phyloP scores from a whole-genome alignment of 371 early-diverging fungal species.

The Chytridium lagenaria region DNA sequence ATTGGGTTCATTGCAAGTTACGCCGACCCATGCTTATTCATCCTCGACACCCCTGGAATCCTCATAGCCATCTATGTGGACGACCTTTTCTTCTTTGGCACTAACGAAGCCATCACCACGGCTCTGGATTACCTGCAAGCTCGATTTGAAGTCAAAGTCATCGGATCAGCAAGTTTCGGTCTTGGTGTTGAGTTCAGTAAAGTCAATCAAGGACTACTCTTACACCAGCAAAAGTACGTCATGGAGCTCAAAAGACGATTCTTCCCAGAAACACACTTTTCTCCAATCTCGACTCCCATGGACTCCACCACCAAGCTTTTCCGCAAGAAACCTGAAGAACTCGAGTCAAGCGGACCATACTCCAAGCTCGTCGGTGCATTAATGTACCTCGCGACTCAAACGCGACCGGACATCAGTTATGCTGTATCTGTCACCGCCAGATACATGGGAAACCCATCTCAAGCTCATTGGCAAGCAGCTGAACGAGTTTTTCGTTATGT shows the following conservation, averaged over 20 bases:
- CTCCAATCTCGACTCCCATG: conserved; percentile 1
- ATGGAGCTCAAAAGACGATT: conserved; percentile 3
- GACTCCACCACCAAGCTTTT: not conserved
- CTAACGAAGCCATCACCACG: conserved; percentile 7
- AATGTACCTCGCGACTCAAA: too few relatives aligned
- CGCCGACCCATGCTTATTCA: conserved; percentile 34
- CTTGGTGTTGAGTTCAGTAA: conserved; percentile 29
- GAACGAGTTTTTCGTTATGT: not conserved
- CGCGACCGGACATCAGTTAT: too few relatives aligned
- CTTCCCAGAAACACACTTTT: not conserved
- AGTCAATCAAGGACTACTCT: not conserved
- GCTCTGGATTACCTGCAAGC: conserved; percentile 1
- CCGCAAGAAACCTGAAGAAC: not conserved
- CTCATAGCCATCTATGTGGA: conserved; percentile 32
- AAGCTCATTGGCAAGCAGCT: not conserved
- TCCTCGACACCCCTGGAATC: not conserved
- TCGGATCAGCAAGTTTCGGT: conserved; percentile 12
- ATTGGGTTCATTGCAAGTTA: conserved; percentile 12
- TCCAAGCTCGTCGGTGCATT: not conserved
- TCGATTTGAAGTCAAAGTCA: conserved; percentile 18
- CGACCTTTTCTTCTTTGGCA: conserved; percentile 27
- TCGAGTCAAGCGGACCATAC: not conserved
- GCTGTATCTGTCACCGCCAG: not conserved
- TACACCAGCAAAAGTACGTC: conserved; percentile 21
- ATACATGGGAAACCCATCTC: not conserved